Percentiles rank a stretch among this genome's conserved stretches.
These are phyloP conservation scores for Cinnamomum micranthum DNA, from an alignment of 164 flowering plant species.

Conservation along the genomic window DNA sequence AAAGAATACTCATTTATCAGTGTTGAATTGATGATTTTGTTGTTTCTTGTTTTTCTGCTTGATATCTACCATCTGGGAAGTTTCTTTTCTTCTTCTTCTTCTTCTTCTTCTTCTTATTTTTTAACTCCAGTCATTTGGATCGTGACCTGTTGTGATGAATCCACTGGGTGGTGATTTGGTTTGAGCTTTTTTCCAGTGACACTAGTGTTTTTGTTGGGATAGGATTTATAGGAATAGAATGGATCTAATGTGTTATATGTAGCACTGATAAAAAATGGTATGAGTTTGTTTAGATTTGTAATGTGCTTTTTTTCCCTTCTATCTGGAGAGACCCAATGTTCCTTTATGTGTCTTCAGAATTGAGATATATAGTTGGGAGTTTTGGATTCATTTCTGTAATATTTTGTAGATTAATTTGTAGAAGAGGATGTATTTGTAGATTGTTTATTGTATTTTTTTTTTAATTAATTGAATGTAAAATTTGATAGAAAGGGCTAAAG, in stretches of 20 bases:
- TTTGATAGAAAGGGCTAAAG: too few relatives aligned
- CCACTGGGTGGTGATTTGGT: too few relatives aligned
- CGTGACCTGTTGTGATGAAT: too few relatives aligned
- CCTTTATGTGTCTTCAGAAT: not conserved
- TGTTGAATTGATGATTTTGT: not conserved
- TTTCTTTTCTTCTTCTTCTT: not conserved
- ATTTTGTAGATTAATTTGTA: not conserved
- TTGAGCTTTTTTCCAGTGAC: not conserved
- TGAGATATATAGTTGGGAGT: not conserved
- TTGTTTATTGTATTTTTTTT: too few relatives aligned
- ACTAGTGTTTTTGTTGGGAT: too few relatives aligned
- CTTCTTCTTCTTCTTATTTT: not conserved
- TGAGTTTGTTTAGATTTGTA: not conserved
- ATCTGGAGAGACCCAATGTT: not conserved
- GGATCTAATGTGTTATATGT: not conserved
- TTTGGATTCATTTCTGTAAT: not conserved
- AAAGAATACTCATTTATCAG: too few relatives aligned
- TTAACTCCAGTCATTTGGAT: too few relatives aligned
- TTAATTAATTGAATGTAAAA: too few relatives aligned
- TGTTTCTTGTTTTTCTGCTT: not conserved
- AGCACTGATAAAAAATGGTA: not conserved
- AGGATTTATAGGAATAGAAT: too few relatives aligned
- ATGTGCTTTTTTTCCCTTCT: too few relatives aligned
- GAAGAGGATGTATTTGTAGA: not conserved
- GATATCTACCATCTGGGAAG: not conserved